phyloP scores from a whole-genome alignment of 345 rosid species.

The Populus euphratica region DNA sequence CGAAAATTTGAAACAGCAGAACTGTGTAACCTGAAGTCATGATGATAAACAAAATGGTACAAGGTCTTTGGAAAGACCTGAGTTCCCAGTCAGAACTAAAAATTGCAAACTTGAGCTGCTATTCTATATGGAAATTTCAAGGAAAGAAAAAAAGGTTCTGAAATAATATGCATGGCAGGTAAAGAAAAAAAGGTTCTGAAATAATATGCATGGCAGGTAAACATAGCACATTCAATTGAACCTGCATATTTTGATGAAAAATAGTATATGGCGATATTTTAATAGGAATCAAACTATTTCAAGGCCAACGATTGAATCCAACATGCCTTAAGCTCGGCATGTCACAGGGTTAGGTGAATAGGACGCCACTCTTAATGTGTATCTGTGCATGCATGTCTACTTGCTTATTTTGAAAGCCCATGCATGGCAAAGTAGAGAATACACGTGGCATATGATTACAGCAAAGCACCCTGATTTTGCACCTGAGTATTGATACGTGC shows the following conservation, averaged over 20 bases:
- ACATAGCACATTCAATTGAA: not conserved
- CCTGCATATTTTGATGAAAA: not conserved
- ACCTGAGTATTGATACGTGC: slow-evolving; percentile 86
- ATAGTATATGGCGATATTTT: not conserved
- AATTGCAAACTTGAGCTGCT: not conserved
- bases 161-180: not conserved
- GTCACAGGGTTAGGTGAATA: not conserved
- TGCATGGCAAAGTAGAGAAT: not conserved
- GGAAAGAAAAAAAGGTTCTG: not conserved
- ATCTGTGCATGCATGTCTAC: not conserved
- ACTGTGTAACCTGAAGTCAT: not conserved
- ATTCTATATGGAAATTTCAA: not conserved
- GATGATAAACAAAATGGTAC: not conserved
- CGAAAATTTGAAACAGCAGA: not conserved
- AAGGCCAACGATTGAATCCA: not conserved
- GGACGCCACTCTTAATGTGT: not conserved
- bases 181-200: not conserved
- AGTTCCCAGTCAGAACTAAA: not conserved
- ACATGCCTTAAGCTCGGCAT: not conserved
- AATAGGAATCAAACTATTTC: not conserved
- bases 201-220: not conserved
- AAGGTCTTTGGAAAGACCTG: not conserved
- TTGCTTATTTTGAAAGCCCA: not conserved
- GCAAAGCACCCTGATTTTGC: not conserved
- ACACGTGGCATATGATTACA: not conserved